Conservation (phyloP, 495 filamentous ascomycete species). For the Annulohypoxylon moriforme region DNA sequence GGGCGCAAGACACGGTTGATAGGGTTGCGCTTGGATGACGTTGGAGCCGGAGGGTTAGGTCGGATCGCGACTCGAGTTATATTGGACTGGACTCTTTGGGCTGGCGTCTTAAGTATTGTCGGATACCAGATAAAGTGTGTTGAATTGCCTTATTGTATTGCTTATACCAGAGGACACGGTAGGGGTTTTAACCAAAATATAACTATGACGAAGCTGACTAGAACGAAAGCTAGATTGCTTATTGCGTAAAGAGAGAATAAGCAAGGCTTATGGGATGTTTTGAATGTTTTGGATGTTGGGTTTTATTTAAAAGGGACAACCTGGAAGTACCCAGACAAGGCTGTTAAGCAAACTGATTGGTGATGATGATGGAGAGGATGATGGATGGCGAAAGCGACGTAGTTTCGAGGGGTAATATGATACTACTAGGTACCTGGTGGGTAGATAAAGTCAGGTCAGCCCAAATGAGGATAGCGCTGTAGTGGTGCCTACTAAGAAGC, state of each 20-base stretch:
- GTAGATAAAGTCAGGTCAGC: background rate
- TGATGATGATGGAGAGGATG: conserved; percentile 2
- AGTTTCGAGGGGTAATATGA: background rate
- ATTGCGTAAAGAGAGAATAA: conserved; percentile 1
- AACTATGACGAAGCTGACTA: conserved; percentile 30
- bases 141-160: too few species aligned
- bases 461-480: background rate
- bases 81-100: conserved; percentile 18
- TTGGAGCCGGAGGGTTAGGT: background rate
- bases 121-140: background rate
- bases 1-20: background rate
- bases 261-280: conserved; percentile 13
- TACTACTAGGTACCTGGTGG: background rate
- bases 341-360: conserved; percentile 7
- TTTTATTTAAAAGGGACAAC: conserved; percentile 14
- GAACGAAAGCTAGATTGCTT: background rate
- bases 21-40: conserved; percentile 4
- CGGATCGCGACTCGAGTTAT: conserved; percentile 18
- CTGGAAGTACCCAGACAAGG: background rate
- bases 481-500: too few species aligned
- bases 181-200: background rate
- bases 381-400: conserved; percentile 20
- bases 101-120: background rate
- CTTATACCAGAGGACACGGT: conserved; percentile 25
- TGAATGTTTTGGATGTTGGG: conserved; percentile 7